Conservation (phyloP, 2,329 filamentous ascomycete species). For the Aspergillus ibericus region DNA sequence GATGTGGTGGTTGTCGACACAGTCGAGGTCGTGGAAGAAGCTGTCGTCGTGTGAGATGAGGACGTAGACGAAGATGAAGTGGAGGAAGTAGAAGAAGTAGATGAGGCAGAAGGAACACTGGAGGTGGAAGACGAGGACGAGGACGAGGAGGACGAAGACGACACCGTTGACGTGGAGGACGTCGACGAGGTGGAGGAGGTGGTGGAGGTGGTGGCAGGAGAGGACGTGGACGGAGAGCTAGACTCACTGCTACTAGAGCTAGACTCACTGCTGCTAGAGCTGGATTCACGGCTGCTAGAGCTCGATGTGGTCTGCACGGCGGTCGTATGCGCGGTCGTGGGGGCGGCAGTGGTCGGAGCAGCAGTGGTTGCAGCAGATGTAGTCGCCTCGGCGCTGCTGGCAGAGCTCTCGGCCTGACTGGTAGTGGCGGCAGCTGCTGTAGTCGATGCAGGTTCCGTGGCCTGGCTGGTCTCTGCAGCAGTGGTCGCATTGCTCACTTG, state of each 20-base stretch:
- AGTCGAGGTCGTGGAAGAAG: constrained; percentile 3
- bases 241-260: constrained; percentile 10
- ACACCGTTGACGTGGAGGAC: background rate
- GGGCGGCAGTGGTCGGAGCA: constrained; percentile 17
- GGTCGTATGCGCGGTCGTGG: constrained; percentile 16
- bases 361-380: constrained; percentile 11
- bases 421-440: constrained; percentile 12
- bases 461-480: constrained; percentile 9
- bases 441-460: constrained; percentile 10
- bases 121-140: constrained; percentile 4
- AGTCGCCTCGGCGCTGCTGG: constrained; percentile 2
- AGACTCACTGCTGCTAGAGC: constrained; percentile 10
- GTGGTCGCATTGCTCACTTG: constrained; percentile 35
- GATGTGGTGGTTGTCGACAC: constrained; percentile 8
- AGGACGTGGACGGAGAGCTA: constrained; percentile 6
- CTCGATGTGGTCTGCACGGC: constrained; percentile 7
- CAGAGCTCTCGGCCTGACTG: constrained; percentile 8
- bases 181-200: background rate
- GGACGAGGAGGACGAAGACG: background rate
- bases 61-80: constrained; percentile 3
- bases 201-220: background rate
- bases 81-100: constrained; percentile 5
- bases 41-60: constrained; percentile 7
- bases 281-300: constrained; percentile 7
- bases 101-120: constrained; percentile 11